Evolutionary conservation across 495 filamentous ascomycete species (phyloP).

Genomic region (Melanomma pulvis-pyrius): DNA sequence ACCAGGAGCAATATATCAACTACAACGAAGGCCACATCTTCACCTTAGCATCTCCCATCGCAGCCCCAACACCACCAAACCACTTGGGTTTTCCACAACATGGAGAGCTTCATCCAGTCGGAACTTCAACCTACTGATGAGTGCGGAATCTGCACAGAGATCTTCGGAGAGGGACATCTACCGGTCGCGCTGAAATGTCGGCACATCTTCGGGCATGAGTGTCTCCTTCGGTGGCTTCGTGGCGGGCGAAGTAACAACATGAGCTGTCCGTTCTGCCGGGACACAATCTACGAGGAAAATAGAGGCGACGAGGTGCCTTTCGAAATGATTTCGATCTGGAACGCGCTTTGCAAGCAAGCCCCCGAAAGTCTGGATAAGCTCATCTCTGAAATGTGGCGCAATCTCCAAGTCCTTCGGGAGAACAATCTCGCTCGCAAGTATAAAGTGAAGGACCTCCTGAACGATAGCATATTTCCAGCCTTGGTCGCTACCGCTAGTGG

Average conservation of each 20-base stretch:
- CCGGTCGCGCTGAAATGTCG: constrained; percentile 14
- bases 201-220: constrained; percentile 22
- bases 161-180: constrained; percentile 5
- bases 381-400: background rate
- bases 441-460: background rate
- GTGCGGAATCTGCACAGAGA: constrained; percentile 10
- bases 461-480: constrained; percentile 2
- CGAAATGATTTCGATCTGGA: constrained; percentile 3
- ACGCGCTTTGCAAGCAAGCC: constrained; percentile 6
- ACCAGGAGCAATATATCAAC: background rate
- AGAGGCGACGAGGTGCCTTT: background rate
- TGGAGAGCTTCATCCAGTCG: constrained; percentile 2
- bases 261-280: constrained; percentile 13
- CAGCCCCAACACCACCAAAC: background rate
- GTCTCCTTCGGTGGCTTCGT: constrained; percentile 12
- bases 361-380: background rate
- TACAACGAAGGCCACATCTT: background rate
- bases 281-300: background rate
- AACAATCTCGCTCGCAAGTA: background rate
- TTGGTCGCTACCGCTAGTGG: background rate
- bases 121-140: background rate
- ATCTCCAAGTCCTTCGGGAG: background rate
- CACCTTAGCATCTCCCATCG: background rate
- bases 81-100: background rate
- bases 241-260: constrained; percentile 5